Conservation (phyloP, 2,329 filamentous ascomycete species). For the Trichophyton simii region DNA sequence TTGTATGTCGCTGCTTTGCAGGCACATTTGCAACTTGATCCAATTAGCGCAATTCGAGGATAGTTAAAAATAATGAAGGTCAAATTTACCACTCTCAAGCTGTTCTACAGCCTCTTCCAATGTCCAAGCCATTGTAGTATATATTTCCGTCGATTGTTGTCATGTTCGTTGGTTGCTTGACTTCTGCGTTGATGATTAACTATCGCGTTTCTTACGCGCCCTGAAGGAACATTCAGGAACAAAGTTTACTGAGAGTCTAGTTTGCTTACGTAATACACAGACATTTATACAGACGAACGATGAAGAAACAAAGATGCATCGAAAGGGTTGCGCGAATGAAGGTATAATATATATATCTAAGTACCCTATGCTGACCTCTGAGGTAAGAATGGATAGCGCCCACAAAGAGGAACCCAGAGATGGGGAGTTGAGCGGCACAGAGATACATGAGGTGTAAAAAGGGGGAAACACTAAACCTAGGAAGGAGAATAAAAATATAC, state of each 20-base stretch:
- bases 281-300: too few relatives aligned
- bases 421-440: background rate
- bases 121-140: background rate
- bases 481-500: background rate
- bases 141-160: background rate
- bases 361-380: background rate
- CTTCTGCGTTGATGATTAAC: background rate
- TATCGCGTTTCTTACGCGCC: background rate
- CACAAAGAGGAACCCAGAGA: background rate
- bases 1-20: conserved; percentile 52
- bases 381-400: background rate
- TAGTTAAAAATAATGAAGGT: background rate
- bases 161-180: background rate
- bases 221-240: background rate
- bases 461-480: background rate
- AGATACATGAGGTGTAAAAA: background rate
- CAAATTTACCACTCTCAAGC: conserved; percentile 13
- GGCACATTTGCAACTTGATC: conserved; percentile 34
- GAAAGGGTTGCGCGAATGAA: background rate
- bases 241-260: background rate
- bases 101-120: conserved; percentile 13
- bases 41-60: background rate
- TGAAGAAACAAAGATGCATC: background rate
- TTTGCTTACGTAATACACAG: background rate
- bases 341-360: conserved; percentile 1